A percentile compares a stretch with the other conserved stretches of the same genome.
phyloP scores from a whole-genome alignment of 768 basidiomycete genomes.

The Pholiota microspora region DNA sequence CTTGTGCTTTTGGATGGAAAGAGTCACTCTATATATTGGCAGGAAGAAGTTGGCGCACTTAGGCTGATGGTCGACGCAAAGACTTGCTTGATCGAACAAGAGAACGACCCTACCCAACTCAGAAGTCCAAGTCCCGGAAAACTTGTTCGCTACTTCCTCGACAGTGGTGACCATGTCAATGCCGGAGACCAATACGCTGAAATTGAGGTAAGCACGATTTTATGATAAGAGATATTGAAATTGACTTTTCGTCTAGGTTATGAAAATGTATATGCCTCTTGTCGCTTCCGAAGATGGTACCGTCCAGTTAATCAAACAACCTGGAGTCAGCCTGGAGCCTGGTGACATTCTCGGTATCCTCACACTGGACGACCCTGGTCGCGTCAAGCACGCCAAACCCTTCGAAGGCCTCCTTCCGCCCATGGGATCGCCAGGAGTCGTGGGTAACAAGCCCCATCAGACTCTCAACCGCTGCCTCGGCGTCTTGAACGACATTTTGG shows the following conservation, averaged over 20 bases:
- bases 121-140: slow-evolving; percentile 97
- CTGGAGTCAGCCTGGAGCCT: slow-evolving; percentile 93
- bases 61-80: slow-evolving; percentile 94
- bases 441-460: slow-evolving; percentile 91
- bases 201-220: slow-evolving; percentile 71
- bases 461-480: slow-evolving; percentile 70
- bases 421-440: slow-evolving; percentile 82
- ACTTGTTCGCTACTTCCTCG: slow-evolving; percentile 90
- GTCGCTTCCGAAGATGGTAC: slow-evolving; percentile 92
- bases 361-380: slow-evolving; percentile 91
- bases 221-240: slow-evolving; percentile 1
- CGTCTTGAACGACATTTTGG: slow-evolving; percentile 86
- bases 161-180: slow-evolving; percentile 95
- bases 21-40: slow-evolving; percentile 97
- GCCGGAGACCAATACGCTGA: slow-evolving; percentile 98
- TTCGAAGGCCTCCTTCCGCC: slow-evolving; percentile 92
- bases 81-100: slow-evolving; percentile 98
- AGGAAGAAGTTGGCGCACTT: slow-evolving; percentile 94
- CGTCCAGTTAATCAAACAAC: slow-evolving; percentile 96
- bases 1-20: slow-evolving; percentile 89
- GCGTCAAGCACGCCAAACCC: slow-evolving; percentile 97
- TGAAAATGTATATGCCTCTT: slow-evolving; percentile 99
- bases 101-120: slow-evolving; percentile 98
- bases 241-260: slow-evolving; percentile 50
- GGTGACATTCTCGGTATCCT: slow-evolving; percentile 98